Base-by-base conservation (phyloP, 1,139 yeast species). In the Debaryomyces robertsiae region DNA sequence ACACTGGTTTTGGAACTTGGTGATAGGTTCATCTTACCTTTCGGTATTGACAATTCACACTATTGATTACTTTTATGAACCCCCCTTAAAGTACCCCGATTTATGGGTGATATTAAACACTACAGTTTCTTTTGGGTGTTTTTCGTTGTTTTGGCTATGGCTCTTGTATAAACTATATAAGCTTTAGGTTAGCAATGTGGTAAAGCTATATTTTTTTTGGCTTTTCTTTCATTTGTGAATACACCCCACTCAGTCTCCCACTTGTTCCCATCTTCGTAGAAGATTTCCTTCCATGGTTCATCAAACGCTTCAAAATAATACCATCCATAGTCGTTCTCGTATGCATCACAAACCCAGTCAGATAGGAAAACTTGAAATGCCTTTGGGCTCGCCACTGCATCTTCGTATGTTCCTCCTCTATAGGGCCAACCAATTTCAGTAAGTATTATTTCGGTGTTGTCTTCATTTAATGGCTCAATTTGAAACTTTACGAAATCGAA, bases 61-160 rank as follows among this genome's bases (percentile, higher is more conserved):
- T 0, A 57, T 79, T 9, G 96, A 90, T 47, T 58, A 61, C 35
- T 52, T 61, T 19, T 48, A 74, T 6, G 55, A 48, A 2, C 82
- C 94, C 2, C 93, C 94, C 1, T 44, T 53, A 1, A 58, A 61
- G 32, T 82, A 80, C 49, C 97, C 98, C 3, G 98, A 94, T 60
- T 54, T 93, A 13, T 89, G 94, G 91, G 87, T 87, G 0, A 74
- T 91, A 25, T 75, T 81, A 11, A 93, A 93, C 55, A 81, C 86
- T 30, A 57, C 82, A 0, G 59, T 90, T 6, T 83, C 94, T 1
- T 89, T 89, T 59, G 84, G 77, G 0, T 87, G 91, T 43, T 93
- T 91, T 55, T 63, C 69, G 0, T 55, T 86, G 38, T 87, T 87
- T 54, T 91, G 93, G 83, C 49, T 89, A 23, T 93, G 96, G 93